Evolutionary conservation across 371 early-diverging fungal species (phyloP).

Genomic region (Thermomucor indicae-seudaticae): DNA sequence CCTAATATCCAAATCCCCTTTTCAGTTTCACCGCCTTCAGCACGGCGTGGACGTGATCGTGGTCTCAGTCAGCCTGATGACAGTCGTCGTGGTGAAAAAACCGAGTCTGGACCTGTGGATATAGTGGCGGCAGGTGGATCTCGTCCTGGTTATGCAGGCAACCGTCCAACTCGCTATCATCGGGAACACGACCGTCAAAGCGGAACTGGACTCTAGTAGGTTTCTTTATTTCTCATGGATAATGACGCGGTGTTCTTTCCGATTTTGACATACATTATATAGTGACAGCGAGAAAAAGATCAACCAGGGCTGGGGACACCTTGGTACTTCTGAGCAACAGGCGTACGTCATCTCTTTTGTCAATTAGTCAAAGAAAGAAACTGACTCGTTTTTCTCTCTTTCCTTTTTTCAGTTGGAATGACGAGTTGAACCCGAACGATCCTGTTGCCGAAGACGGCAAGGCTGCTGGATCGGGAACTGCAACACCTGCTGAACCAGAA

Average conservation of each 20-base stretch:
- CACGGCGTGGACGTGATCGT: constrained; percentile 22
- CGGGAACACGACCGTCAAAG: constrained; percentile 77
- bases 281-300: constrained; percentile 82
- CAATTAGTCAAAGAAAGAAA: not conserved
- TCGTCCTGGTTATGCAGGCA: too few species aligned
- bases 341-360: constrained; percentile 19
- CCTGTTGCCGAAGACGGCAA: constrained; percentile 35
- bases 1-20: not conserved
- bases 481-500: constrained; percentile 60
- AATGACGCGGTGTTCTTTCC: too few species aligned
- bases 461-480: constrained; percentile 17
- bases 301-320: constrained; percentile 73
- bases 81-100: not conserved
- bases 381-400: not conserved
- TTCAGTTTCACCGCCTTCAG: constrained; percentile 41
- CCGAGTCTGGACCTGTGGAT: not conserved
- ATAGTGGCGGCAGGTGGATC: too few species aligned
- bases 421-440: constrained; percentile 28
- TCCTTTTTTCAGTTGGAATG: constrained; percentile 24
- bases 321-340: constrained; percentile 28
- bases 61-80: constrained; percentile 4
- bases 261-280: not conserved
- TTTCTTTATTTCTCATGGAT: not conserved
- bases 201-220: constrained; percentile 59
- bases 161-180: constrained; percentile 9